A percentile compares a stretch with the other conserved stretches of the same genome.
phyloP scores from a whole-genome alignment of 2,329 filamentous ascomycete genomes.

The Hypoxylon sp. region DNA sequence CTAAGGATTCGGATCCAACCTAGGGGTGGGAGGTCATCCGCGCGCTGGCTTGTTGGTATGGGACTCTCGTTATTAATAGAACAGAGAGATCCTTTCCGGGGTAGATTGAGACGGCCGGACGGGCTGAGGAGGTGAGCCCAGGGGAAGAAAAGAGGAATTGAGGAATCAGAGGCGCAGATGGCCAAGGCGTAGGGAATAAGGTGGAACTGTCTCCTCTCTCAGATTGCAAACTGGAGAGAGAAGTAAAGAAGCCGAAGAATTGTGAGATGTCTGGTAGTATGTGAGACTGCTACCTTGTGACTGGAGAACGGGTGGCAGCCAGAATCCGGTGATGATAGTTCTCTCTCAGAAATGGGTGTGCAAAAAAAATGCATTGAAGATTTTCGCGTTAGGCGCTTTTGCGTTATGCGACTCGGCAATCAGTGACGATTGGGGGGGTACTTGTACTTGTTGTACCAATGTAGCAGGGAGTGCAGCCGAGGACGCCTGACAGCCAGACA shows the following conservation, averaged over 20 bases:
- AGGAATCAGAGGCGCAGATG: constrained; percentile 19
- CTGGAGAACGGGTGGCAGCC: constrained; percentile 14
- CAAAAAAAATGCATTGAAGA: constrained; percentile 26
- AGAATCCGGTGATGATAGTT: constrained; percentile 21
- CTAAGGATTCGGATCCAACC: constrained; percentile 9
- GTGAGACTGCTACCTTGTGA: constrained; percentile 22
- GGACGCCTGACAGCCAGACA: not conserved
- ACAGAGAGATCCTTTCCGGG: constrained; percentile 23
- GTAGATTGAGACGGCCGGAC: constrained; percentile 7
- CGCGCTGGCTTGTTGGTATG: constrained; percentile 10
- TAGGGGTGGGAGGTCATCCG: constrained; percentile 6
- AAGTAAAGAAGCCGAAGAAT: not conserved
- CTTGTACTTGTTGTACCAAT: not conserved
- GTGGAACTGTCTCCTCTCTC: not conserved
- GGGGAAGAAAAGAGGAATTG: constrained; percentile 9
- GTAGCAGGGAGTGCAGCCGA: not conserved
- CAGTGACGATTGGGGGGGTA: not conserved
- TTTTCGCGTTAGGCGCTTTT: constrained; percentile 36
- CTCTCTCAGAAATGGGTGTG: constrained; percentile 19
- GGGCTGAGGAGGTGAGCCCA: constrained; percentile 8
- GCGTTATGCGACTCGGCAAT: constrained; percentile 32
- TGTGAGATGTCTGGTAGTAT: not conserved
- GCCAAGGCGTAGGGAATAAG: constrained; percentile 12
- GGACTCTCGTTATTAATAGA: constrained; percentile 31
- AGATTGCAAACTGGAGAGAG: not conserved